Evolutionary conservation across 2,329 filamentous ascomycete genomes (phyloP), one percentile per base, ranked within the genome.

Genomic region (Pseudogymnoascus destructans): DNA sequence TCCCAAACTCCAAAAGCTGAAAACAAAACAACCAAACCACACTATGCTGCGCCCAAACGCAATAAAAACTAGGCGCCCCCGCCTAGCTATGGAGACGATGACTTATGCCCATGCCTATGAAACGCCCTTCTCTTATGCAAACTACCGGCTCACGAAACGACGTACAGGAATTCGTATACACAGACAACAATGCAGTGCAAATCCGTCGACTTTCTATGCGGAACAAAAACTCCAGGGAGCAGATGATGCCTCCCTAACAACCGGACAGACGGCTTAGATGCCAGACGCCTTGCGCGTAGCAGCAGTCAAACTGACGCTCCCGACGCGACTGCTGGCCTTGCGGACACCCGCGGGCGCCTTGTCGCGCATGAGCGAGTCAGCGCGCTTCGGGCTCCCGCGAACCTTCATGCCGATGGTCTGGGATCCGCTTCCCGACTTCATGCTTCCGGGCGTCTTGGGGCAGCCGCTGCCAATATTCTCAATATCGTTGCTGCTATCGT

Each of bases 401-500:
- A 86, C 79, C 73, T 87, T 88, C 70, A 78, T 77, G 60, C 73
- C 73, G 71, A 73, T 76, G 70, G 69, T 74, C 74, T 65, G 70
- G 68, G 72, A 69, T 62, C 73, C 75, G 54, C 71, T 73, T 32
- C 73, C 72, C 35, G 80, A 80, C 64, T 82, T 79, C 32, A 75
- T 72, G 54, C 73, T 70, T 5, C 73, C 72, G 65, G 86, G 85
- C 40, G 78, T 77, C 61, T 82, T 80, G 30, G 75, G 65, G 66
- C 71, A 67, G 35, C 66, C 62, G 21, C 74, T 71, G 30, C 83
- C 82, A 69, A 85, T 78, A 65, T 89, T 89, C 68, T 89, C 86
- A 9, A 80, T 79, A 64, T 89, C 86, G 61, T 86, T 80, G 17
- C 81, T 84, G 10, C 82, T 78, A 64, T 85, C 82, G 63, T 86